Evolutionary conservation across 2,329 filamentous ascomycete genomes (phyloP), one percentile per base, ranked within the genome.

Genomic region (Cyclaneusma minus): DNA sequence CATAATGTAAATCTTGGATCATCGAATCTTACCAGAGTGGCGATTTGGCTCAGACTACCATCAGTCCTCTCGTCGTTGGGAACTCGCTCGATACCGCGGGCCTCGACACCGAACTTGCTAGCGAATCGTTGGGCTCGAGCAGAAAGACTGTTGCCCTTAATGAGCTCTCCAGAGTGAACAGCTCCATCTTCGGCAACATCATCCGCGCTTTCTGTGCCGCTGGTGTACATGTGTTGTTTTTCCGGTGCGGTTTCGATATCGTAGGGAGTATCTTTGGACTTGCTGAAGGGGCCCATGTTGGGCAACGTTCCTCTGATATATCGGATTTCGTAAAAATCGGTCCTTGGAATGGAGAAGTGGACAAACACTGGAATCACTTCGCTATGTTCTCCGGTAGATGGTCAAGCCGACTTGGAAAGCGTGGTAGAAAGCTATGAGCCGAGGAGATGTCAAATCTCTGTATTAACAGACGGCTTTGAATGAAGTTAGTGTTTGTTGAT

Each of bases 31-130:
- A 80, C 75, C 68, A 83, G 67, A 14, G 75, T 82, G 26, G 70
- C 68, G 34, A 80, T 64, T 39, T 80, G 77, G 41, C 64, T 54
- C 48, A 77, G 61, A 13, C 65, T 68, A 18, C 55, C 64, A 47
- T 80, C 71, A 5, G 62, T 71, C 38, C 75, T 57, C 53, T 83
- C 77, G 40, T 74, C 58, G 28, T 68, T 66, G 0, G 75, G 76
- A 17, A 83, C 77, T 24, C 77, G 63, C 52, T 84, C 77, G 32
- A 84, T 80, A 28, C 78, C 78, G 43, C 77, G 58, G 52, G 79
- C 69, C 51, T 85, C 78, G 29, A 84, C 65, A 21, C 72, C 66
- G 35, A 76, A 59, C 39, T 61, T 69, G 22, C 64, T 70, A 1
- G 72, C 75, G 9, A 79, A 40, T 16, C 68, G 62, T 47, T 77